A percentile compares a stretch with the other conserved stretches of the same genome.
These are phyloP conservation scores for Oxyria digyna DNA, from an alignment of 148 eudicot species.

Conservation along the genomic window DNA sequence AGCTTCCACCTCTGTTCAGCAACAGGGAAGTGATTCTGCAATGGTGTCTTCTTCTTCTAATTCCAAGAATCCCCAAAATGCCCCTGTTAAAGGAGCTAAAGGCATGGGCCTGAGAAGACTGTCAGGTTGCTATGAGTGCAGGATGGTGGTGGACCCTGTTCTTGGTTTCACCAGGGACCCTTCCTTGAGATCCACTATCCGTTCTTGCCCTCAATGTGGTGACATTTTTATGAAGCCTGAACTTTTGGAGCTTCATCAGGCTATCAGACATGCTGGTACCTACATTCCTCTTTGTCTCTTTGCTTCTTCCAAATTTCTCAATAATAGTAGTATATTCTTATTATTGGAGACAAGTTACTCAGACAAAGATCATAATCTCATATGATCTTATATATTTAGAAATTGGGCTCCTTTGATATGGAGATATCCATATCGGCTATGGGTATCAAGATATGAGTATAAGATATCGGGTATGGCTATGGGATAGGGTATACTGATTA, in stretches of 20 bases:
- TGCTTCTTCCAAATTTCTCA: too few relatives aligned
- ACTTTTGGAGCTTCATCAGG: constrained; percentile 74
- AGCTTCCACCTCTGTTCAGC: constrained; percentile 5
- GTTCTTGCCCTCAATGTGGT: constrained; percentile 75
- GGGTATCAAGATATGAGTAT: too few relatives aligned
- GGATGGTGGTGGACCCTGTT: constrained; percentile 69
- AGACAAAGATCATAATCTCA: too few relatives aligned
- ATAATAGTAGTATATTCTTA: too few relatives aligned
- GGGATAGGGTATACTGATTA: too few relatives aligned
- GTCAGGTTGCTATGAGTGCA: constrained; percentile 85
- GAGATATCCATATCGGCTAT: too few relatives aligned
- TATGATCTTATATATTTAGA: too few relatives aligned
- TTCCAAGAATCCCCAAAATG: not conserved
- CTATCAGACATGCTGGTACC: constrained; percentile 85
- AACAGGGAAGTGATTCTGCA: not conserved
- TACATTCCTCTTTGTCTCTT: not conserved
- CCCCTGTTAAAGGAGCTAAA: not conserved
- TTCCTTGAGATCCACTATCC: constrained; percentile 53
- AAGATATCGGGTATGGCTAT: too few relatives aligned
- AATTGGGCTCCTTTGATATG: too few relatives aligned
- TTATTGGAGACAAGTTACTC: too few relatives aligned
- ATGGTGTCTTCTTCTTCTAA: too few relatives aligned
- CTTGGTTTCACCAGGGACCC: constrained; percentile 69
- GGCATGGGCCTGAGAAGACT: not conserved
- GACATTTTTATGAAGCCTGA: constrained; percentile 77